Evolutionary conservation across 1,139 yeast species (phyloP), one percentile per base, ranked within the genome.

Genomic region (Yamadazyma trypodendri): DNA sequence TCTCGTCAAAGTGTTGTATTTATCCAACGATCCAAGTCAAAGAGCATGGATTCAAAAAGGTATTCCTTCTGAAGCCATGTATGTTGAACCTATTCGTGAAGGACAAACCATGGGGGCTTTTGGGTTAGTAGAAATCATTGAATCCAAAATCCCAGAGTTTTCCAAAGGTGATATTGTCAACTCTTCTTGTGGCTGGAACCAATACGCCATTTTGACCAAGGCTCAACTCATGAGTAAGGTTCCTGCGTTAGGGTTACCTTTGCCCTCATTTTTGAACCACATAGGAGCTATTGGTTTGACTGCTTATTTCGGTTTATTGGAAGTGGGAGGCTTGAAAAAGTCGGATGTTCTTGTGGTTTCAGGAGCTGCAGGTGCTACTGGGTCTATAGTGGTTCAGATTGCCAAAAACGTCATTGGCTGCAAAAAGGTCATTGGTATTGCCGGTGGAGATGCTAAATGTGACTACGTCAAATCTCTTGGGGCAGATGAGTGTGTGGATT

Each of bases 321-420:
- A 69, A 28, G 65, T 72, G 38, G 75, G 72, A 21, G 58, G 65
- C 32, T 49, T 75, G 43, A 56, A 65, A 40, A 60, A 61, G 31
- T 68, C 63, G 21, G 52, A 54, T 28, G 48, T 42, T 16, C 56
- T 66, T 8, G 72, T 77, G 38, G 67, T 81, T 24, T 75, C 84
- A 20, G 87, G 85, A 40, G 88, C 88, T 17, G 75, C 84, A 6
- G 75, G 89, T 44, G 86, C 86, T 20, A 81, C 82, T 25, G 88
- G 89, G 21, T 68, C 79, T n/a, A 60, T 72, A 39, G 79, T 68
- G 24, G 75, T 79, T 28, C 87, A 81, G 56, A 52, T 81, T 21
- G 82, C 86, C 34, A 68, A 78, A 44, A 62, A 74, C 38, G 42
- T 77, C 11, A 63, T 74, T 50, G 75, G 76, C 34, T 81, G 81